Conservation (phyloP, 192 early-diverging fungal genomes). For the Physocladia obscura region DNA sequence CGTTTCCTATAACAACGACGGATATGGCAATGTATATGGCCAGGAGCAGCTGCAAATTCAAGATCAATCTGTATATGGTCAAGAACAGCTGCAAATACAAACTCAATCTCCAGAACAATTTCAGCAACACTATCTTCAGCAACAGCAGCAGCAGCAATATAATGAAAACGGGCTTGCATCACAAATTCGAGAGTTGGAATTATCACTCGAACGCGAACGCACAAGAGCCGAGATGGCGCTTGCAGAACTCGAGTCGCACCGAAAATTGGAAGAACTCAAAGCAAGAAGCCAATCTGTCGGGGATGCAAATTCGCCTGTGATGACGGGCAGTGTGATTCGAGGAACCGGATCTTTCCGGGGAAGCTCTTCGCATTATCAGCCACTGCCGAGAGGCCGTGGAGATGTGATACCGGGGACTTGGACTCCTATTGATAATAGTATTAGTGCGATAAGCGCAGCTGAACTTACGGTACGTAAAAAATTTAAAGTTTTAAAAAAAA, state of each 20-base stretch:
- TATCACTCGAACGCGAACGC: not conserved
- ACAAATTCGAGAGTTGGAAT: not conserved
- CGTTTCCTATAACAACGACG: no score
- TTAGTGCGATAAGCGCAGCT: slow-evolving; percentile 9
- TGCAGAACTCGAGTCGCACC: not conserved
- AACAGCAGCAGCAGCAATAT: not conserved
- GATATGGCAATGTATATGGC: no score
- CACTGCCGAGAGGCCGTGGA: not conserved
- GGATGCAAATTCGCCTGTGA: not conserved
- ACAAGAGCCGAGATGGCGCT: not conserved
- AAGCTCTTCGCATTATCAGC: no score
- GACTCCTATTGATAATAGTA: slow-evolving; percentile 22
- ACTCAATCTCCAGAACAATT: no score
- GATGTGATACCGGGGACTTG: slow-evolving; percentile 7
- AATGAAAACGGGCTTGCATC: not conserved
- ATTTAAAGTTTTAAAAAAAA: not conserved
- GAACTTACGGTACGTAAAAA: slow-evolving; percentile 23
- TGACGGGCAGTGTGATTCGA: not conserved
- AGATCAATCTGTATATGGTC: no score
- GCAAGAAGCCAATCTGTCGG: not conserved
- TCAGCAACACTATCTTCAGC: not conserved
- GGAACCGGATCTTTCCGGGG: not conserved
- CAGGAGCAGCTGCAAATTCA: no score
- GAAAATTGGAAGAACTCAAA: not conserved
- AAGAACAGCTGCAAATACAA: no score